A percentile compares a stretch with the other conserved stretches of the same genome.
These are phyloP conservation scores for Heliosperma pusillum DNA, from an alignment of 148 eudicot genomes.

Conservation along the genomic window DNA sequence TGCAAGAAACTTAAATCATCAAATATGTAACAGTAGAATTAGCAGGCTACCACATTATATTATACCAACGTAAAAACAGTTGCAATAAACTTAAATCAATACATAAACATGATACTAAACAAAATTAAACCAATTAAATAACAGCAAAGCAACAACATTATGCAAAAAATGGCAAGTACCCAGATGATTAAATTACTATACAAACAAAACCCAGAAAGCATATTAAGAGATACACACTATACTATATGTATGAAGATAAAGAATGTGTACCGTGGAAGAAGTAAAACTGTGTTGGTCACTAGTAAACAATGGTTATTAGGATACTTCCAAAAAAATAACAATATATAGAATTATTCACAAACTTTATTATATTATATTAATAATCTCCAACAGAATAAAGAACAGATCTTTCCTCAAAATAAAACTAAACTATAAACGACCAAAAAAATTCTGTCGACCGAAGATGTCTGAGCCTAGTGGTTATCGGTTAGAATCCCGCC, in stretches of 20 bases:
- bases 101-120: background rate
- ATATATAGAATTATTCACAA: too few relatives aligned
- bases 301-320: constrained; percentile 20
- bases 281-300: constrained; percentile 11
- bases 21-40: background rate
- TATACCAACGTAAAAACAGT: constrained; percentile 9
- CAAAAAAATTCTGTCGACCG: too few relatives aligned
- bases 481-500: too few relatives aligned
- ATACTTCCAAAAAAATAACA: constrained; percentile 16
- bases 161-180: constrained; percentile 5
- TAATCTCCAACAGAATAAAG: background rate
- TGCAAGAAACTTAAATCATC: background rate
- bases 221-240: background rate
- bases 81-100: background rate
- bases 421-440: background rate
- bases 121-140: background rate
- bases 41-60: too few relatives aligned
- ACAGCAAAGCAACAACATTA: background rate
- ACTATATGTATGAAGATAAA: constrained; percentile 5
- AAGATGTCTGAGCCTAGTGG: too few relatives aligned
- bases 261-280: constrained; percentile 24
- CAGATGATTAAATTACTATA: constrained; percentile 10
- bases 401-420: background rate
- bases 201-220: constrained; percentile 15
- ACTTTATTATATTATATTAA: background rate